Evolutionary conservation across 2,329 filamentous ascomycete species (phyloP), one percentile per base, ranked within the genome.

Genomic region (Dothideomycetes sp.): DNA sequence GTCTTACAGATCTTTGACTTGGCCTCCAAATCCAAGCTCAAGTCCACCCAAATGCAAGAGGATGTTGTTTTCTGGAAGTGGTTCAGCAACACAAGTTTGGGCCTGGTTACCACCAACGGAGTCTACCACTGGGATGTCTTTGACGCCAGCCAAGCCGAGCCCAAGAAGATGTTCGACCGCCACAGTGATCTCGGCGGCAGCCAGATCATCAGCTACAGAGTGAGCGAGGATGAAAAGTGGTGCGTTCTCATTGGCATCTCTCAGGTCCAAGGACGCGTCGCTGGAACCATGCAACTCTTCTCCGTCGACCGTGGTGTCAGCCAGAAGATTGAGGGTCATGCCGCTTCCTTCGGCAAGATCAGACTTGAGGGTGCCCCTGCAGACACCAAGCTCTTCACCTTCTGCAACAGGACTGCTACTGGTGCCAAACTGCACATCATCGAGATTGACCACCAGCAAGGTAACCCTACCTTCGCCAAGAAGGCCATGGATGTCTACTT

Each of bases 21-120:
- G 45, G 80, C 79, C 53, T 77, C 81, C 54, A 98, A 96, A 72
- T 77, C 82, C 64, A 96, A 95, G 73, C 75, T 98, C 56, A 96
- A 96, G 75, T 94, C 89, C 31, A 81, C 88, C 44, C 86, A 83
- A 39, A 95, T 96, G 84, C 86, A 82, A 56, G 91, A 96, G 63
- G 91, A 98, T 64, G 86, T 98, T 38, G 82, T 91, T 46, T 98
- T 94, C 73, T 98, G 91, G 93, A 94, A 94, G 68, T 98, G 91
- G 91, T 86, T 93, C 65, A 94, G 80, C 65, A 85, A 94, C 54
- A 82, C 75, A 43, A 84, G 81, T 46, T 68, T 98, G 44, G 91
- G 89, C 46, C 70, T 98, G 54, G 84, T 98, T 48, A 96, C 89
- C 48, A 87, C 93, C 44, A 83, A 75, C 47, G 80, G 84, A 31